Conservation (phyloP, 352 stramenopile species). For the Globisporangium rhizosaccharum region DNA sequence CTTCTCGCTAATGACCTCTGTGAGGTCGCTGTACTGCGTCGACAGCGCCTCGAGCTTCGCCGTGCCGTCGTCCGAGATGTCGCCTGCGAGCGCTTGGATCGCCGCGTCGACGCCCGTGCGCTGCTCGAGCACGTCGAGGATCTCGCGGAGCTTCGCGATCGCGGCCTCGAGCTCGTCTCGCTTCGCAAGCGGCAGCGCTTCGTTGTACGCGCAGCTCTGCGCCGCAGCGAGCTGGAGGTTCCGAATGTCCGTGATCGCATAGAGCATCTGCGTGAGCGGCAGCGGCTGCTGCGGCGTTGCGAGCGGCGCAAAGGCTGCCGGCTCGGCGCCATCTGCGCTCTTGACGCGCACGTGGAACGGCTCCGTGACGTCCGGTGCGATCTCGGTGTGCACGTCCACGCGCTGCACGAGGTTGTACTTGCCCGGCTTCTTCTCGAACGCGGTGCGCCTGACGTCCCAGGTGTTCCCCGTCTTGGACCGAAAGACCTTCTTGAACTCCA, state of each 20-base stretch:
- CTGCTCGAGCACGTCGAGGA: conserved; percentile 42
- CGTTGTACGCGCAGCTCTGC: conserved; percentile 40
- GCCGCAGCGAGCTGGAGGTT: conserved; percentile 63
- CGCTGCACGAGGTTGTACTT: conserved; percentile 79
- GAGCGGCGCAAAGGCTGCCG: too few relatives aligned
- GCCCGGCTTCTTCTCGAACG: conserved; percentile 52
- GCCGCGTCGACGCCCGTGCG: conserved; percentile 45
- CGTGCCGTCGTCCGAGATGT: conserved; percentile 39
- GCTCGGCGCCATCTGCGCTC: background rate
- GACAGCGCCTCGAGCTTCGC: conserved; percentile 40
- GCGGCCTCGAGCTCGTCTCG: conserved; percentile 43
- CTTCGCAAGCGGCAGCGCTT: conserved; percentile 57
- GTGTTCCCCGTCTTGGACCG: conserved; percentile 68
- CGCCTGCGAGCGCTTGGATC: conserved; percentile 36
- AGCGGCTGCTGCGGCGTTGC: too few relatives aligned
- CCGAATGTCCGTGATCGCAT: conserved; percentile 63
- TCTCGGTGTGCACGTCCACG: conserved; percentile 43
- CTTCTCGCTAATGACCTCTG: conserved; percentile 61
- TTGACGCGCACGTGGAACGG: conserved; percentile 39
- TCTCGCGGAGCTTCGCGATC: conserved; percentile 39
- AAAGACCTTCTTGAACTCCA: conserved; percentile 83
- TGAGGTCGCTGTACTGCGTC: conserved; percentile 40
- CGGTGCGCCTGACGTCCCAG: conserved; percentile 32
- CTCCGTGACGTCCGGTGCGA: conserved; percentile 48
- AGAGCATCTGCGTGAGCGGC: conserved; percentile 13